Percentiles rank a stretch among this genome's conserved stretches.
phyloP scores from a whole-genome alignment of 2,329 filamentous ascomycete genomes.

The Botryosphaeria agaves region DNA sequence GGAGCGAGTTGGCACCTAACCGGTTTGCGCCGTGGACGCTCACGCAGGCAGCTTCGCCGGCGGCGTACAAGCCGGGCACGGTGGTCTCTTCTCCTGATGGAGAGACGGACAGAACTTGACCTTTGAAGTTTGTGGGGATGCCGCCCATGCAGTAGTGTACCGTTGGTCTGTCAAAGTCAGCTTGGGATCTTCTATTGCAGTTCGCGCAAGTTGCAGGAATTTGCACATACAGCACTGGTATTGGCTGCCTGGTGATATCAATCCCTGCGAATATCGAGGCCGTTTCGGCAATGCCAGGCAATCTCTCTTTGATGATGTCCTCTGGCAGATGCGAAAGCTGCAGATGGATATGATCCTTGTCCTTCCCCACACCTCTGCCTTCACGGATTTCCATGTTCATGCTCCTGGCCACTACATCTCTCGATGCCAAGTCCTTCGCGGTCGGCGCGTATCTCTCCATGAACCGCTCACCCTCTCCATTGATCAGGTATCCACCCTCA shows the following conservation, averaged over 20 bases:
- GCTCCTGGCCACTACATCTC: constrained; percentile 28
- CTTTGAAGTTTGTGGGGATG: constrained; percentile 31
- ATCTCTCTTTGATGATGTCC: constrained; percentile 27
- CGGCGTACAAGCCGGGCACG: constrained; percentile 29
- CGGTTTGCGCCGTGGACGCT: constrained; percentile 31
- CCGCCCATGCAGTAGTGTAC: constrained; percentile 36
- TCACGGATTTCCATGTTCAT: constrained; percentile 33
- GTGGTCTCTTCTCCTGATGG: constrained; percentile 20
- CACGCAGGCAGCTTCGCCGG: constrained; percentile 31
- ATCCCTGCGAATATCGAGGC: constrained; percentile 32
- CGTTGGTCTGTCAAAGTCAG: too few relatives aligned
- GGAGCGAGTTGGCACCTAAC: too few relatives aligned
- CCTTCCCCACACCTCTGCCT: constrained; percentile 26
- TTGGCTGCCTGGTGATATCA: constrained; percentile 30
- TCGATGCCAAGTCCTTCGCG: constrained; percentile 30
- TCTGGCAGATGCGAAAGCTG: constrained; percentile 29
- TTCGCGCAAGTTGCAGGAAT: too few relatives aligned
- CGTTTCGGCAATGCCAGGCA: constrained; percentile 34
- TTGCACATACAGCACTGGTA: constrained; percentile 31
- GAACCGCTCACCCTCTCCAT: constrained; percentile 29
- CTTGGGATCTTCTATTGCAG: too few relatives aligned
- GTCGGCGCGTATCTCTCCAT: constrained; percentile 35
- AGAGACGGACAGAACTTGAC: constrained; percentile 26
- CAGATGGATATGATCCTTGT: constrained; percentile 30
- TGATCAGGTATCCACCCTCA: constrained; percentile 33